Percentiles rank a stretch among this genome's conserved stretches.
These are phyloP conservation scores for Ascochyta lentis DNA, from an alignment of 2,329 filamentous ascomycete species.

Conservation along the genomic window DNA sequence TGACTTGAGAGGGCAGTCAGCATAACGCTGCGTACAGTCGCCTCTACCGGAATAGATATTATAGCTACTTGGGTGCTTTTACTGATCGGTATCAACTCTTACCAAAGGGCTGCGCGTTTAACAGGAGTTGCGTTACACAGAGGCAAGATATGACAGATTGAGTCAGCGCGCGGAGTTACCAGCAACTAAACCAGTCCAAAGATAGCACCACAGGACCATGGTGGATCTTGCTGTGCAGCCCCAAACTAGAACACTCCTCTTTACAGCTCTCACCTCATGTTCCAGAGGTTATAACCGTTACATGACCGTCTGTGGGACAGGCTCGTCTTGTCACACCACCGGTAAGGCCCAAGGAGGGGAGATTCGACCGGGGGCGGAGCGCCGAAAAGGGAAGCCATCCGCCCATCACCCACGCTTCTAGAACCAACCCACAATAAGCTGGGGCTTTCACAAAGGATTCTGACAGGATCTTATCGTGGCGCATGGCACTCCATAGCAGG, in stretches of 20 bases:
- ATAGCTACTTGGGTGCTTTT: not conserved
- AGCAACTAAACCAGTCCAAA: not conserved
- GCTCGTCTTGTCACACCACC: not conserved
- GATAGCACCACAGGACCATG: not conserved
- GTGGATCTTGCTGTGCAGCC: not conserved
- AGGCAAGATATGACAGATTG: constrained; percentile 37
- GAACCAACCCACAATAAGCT: constrained; percentile 3
- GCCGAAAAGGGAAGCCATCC: constrained; percentile 14
- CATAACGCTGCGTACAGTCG: not conserved
- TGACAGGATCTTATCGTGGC: constrained; percentile 1
- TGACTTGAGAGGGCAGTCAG: not conserved
- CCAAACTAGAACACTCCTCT: not conserved
- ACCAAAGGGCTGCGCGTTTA: not conserved
- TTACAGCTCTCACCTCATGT: not conserved
- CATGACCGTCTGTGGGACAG: not conserved
- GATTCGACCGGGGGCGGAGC: not conserved
- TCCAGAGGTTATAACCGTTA: not conserved
- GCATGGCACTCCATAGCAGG: not conserved
- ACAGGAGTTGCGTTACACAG: not conserved
- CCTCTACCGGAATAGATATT: not conserved
- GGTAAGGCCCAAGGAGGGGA: not conserved
- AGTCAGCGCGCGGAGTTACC: constrained; percentile 39
- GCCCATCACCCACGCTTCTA: constrained; percentile 11
- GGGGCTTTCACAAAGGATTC: not conserved
- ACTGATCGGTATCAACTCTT: not conserved